Evolutionary conservation across 78 protist genomes (phyloP).

Genomic region (Planoprotostelium fungivorum): DNA sequence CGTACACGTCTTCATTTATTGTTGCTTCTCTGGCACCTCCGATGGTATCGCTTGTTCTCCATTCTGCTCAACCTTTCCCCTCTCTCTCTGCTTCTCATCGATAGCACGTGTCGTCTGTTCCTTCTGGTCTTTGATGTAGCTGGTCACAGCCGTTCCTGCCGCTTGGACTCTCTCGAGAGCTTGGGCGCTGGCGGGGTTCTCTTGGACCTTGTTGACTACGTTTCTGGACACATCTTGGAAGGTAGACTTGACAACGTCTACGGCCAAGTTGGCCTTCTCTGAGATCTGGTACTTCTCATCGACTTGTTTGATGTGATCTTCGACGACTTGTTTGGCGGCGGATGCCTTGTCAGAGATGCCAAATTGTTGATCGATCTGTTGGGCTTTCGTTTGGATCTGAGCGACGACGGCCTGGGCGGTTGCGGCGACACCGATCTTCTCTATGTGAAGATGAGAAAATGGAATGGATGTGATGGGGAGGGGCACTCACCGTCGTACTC

Average conservation of each 20-base stretch:
- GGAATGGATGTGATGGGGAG: constrained; percentile 20
- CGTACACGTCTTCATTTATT: too few relatives aligned
- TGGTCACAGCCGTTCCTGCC: constrained; percentile 11
- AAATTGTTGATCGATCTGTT: constrained; percentile 45
- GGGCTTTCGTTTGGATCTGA: constrained; percentile 14
- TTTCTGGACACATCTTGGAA: constrained; percentile 1
- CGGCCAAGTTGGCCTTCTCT: constrained; percentile 42
- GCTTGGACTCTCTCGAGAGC: constrained; percentile 9
- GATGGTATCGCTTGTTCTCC: too few relatives aligned
- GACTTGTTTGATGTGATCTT: constrained; percentile 32
- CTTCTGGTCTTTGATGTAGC: constrained; percentile 5
- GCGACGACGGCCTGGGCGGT: constrained; percentile 45
- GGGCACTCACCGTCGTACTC: constrained; percentile 45
- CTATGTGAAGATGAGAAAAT: background rate
- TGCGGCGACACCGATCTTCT: constrained; percentile 22
- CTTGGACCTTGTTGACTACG: constrained; percentile 11
- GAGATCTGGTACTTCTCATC: constrained; percentile 65
- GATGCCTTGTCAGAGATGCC: constrained; percentile 52
- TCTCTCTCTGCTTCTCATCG: constrained; percentile 54
- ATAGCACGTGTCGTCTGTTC: constrained; percentile 24
- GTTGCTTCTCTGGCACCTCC: too few relatives aligned
- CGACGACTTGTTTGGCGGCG: constrained; percentile 32
- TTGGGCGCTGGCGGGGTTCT: constrained; percentile 22
- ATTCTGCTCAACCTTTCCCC: background rate
- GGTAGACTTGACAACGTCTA: constrained; percentile 12